These are phyloP conservation scores for Lyophyllum decastes DNA, from an alignment of 768 basidiomycete genomes.

Conservation along the genomic window DNA sequence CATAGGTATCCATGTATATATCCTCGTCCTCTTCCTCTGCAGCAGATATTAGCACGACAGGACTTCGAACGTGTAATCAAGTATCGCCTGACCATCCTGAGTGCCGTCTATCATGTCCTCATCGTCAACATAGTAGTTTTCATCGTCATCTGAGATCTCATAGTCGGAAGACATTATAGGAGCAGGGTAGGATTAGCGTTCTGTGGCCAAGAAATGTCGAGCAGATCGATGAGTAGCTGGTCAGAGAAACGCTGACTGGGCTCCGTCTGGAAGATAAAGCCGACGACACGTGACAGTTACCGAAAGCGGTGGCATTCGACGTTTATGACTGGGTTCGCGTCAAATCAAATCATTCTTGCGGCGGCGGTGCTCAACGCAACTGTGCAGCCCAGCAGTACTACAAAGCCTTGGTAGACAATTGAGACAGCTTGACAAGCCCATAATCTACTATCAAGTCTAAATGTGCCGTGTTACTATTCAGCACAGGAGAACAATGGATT, in stretches of 20 bases:
- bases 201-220: conserved; percentile 5
- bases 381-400: background rate
- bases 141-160: conserved; percentile 70
- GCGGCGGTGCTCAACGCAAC: too few species aligned
- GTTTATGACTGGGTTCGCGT: background rate
- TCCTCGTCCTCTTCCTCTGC: conserved; percentile 47
- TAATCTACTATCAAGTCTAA: too few species aligned
- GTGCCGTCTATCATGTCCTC: conserved; percentile 72
- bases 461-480: too few species aligned
- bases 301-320: conserved; percentile 4
- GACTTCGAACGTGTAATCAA: conserved; percentile 29
- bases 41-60: conserved; percentile 1
- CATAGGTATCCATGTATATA: conserved; percentile 67
- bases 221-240: conserved; percentile 26
- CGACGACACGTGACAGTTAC: conserved; percentile 3
- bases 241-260: conserved; percentile 8
- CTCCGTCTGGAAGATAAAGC: background rate
- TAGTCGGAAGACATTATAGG: conserved; percentile 59
- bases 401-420: background rate
- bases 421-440: background rate
- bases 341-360: background rate
- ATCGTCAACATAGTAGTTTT: conserved; percentile 60
- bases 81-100: conserved; percentile 49
- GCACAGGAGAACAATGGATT: too few species aligned
- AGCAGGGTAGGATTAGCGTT: background rate